Conservation (phyloP, 805 yeast genomes). For the Teunomyces tritomae region DNA sequence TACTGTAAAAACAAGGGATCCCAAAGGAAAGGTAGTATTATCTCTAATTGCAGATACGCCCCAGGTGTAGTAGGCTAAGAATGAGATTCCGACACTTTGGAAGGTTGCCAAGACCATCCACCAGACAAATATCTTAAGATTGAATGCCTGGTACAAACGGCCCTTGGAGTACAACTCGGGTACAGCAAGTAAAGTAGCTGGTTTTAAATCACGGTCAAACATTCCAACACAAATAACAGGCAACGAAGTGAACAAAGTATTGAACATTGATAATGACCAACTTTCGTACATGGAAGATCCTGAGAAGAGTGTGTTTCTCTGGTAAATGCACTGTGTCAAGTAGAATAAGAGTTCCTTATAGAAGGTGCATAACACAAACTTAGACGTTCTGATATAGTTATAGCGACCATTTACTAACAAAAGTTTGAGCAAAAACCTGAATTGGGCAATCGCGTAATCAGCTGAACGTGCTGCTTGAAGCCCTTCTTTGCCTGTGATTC, state of each 20-base stretch:
- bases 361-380: slow-evolving; percentile 89
- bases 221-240: slow-evolving; percentile 94
- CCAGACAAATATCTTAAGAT: slow-evolving; percentile 59
- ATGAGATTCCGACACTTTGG: slow-evolving; percentile 70
- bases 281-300: slow-evolving; percentile 93
- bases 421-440: slow-evolving; percentile 76
- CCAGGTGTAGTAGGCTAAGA: slow-evolving; percentile 64
- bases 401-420: slow-evolving; percentile 93
- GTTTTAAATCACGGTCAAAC: slow-evolving; percentile 86
- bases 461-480: slow-evolving; percentile 94
- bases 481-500: slow-evolving; percentile 97
- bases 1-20: slow-evolving; percentile 71
- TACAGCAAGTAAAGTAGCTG: slow-evolving; percentile 83
- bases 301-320: slow-evolving; percentile 80
- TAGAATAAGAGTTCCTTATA: slow-evolving; percentile 92
- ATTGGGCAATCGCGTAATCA: slow-evolving; percentile 94
- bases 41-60: slow-evolving; percentile 68
- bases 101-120: slow-evolving; percentile 80
- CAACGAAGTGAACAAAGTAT: slow-evolving; percentile 89
- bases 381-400: slow-evolving; percentile 87
- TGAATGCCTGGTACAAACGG: slow-evolving; percentile 69
- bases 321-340: slow-evolving; percentile 83
- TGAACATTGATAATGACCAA: slow-evolving; percentile 97
- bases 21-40: slow-evolving; percentile 78
- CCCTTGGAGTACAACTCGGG: slow-evolving; percentile 88